Conservation (phyloP, 2,329 filamentous ascomycete species). For the Didymella lethalis region DNA sequence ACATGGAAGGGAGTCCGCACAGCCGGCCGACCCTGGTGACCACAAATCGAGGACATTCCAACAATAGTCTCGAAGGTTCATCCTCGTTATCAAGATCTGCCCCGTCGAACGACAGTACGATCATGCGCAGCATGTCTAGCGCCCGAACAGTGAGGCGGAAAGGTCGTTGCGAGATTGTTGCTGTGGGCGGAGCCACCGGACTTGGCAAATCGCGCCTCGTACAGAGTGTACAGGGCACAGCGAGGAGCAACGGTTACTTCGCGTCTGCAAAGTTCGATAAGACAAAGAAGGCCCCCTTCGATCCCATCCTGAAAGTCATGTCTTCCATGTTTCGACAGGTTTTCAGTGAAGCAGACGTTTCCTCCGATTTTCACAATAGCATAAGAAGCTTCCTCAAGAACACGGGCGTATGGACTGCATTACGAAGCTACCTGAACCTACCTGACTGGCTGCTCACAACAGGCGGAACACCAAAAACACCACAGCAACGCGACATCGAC, state of each 20-base stretch:
- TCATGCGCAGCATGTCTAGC: conserved; percentile 43
- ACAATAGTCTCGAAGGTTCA: conserved; percentile 44
- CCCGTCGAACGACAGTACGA: conserved; percentile 38
- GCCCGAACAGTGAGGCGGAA: conserved; percentile 56
- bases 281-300: conserved; percentile 66
- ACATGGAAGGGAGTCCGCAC: conserved; percentile 33
- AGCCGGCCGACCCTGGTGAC: conserved; percentile 32
- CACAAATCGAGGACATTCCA: conserved; percentile 35
- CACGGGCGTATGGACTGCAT: conserved; percentile 61
- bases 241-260: conserved; percentile 67
- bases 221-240: conserved; percentile 64
- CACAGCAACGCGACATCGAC: conserved; percentile 37
- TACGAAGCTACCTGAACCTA: conserved; percentile 66
- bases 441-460: conserved; percentile 68
- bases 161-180: conserved; percentile 67
- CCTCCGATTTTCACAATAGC: conserved; percentile 67
- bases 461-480: conserved; percentile 32
- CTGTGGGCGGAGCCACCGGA: conserved; percentile 64
- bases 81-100: conserved; percentile 36
- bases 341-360: conserved; percentile 70
- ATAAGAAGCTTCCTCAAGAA: conserved; percentile 64
- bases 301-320: conserved; percentile 67
- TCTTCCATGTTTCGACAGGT: conserved; percentile 69
- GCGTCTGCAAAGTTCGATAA: conserved; percentile 68
- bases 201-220: conserved; percentile 68